Evolutionary conservation across 345 rosid species (phyloP), one percentile per base, ranked within the genome.

Genomic region (Eucalyptus marginata): DNA sequence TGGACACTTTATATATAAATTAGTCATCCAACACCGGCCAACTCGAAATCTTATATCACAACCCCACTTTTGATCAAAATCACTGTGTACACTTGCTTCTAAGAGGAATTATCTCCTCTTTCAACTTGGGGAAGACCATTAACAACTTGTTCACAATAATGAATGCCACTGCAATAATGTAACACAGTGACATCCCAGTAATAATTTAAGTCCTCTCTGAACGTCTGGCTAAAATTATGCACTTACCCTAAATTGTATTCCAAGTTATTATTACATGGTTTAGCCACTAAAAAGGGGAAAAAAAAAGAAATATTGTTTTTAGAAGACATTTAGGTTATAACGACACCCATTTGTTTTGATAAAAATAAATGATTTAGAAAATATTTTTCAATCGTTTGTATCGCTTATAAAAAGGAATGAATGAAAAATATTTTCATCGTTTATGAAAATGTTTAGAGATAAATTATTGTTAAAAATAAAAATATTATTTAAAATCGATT

Each of bases 351-450:
- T 51, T 51, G 1, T 16, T 51, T 51, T 51, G 7, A 52, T 52
- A 52, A 18, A 52, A 52, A 52, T 52, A 25, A 59, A 59, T 0
- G 1, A 59, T 59, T 3, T 59, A 12, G 2, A 59, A 3, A 59
- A 6, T 1, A 27, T 5, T 27, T 12, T 59, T 13, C 1, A 3
- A 27, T 27, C 1, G 1, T 1, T 27, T 59, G 0, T 27, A 12
- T 12, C 7, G 0, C 16, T 59, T 59, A 27, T 0, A 2, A 59
- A 59, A 59, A 59, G 1, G 1, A 27, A 59, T 11, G 31, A 11
- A 59, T 0, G 2, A 3, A 27, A 59, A 11, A 27, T 12, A 59
- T 27, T 27, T 27, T 59, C 1, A 12, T 59, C 2, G 0, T 12
- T 0, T 11, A 58, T 27, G 22, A 58, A 12, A 59, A 36, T 27